Evolutionary conservation across 2,329 filamentous ascomycete species (phyloP), one percentile per base, ranked within the genome.

Genomic region (Cladosporium sp.): DNA sequence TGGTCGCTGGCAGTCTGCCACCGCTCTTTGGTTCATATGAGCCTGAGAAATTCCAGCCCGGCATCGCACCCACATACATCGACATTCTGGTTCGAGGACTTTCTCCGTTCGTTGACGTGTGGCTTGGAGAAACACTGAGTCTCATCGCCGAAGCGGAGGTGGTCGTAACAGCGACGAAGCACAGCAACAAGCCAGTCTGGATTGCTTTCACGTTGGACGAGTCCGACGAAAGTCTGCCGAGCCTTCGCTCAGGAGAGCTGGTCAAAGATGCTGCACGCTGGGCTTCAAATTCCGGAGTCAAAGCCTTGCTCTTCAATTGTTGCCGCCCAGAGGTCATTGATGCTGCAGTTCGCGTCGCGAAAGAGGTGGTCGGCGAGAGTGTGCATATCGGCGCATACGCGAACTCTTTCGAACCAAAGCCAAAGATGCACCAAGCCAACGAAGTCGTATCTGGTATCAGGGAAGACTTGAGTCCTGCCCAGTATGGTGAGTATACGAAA

Each of bases 11-110:
- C 29, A 62, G 57, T 46, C 49, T 65, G 44, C 64, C 64, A 14
- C 64, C 64, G 14, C 60, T 65, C n/a, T 65, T 62, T 56, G 64
- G 64, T 16, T 65, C 64, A 26, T 65, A 65, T 33, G 64, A 65
- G 64, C 64, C 64, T 28, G 23, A 50, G 16, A 46, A 61, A 23
- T 65, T 62, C 58, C 23, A 62, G 11, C 14, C 64, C 11, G n/a
- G 29, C 28, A 5, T 40, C 3, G 58, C 61, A 5, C 49, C 50
- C 23, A 23, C 16, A 2, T 56, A 57, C 52, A 28, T 60, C 33
- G 55, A 29, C 21, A 10, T 50, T 3, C 21, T 59, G 33, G 23
- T 64, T 28, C 56, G 52, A 21, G 26, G 57, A 35, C 18, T 40
- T 12, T 37, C 33, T 26, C 56, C 12, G 10, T 33, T 5, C 29